phyloP scores from a whole-genome alignment of 2,329 filamentous ascomycete genomes.

The Didymella sp. region DNA sequence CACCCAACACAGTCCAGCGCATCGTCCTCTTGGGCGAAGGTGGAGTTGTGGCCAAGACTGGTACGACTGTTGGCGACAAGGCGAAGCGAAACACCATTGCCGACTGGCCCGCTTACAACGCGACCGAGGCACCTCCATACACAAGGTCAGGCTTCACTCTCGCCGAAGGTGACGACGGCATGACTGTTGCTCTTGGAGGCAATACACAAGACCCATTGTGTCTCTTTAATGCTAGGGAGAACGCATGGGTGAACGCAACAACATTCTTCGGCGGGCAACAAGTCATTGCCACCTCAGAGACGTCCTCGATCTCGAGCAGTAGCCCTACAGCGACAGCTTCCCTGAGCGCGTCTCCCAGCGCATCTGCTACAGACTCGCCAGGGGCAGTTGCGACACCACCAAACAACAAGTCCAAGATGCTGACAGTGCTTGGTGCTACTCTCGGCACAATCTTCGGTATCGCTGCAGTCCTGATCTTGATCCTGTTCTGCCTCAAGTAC shows the following conservation, averaged over 20 bases:
- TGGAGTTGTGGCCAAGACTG: constrained; percentile 60
- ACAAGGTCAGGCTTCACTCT: constrained; percentile 74
- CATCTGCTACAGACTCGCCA: constrained; percentile 45
- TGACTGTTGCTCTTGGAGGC: constrained; percentile 82
- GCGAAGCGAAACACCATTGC: constrained; percentile 63
- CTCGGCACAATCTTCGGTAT: constrained; percentile 82
- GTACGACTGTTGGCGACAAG: constrained; percentile 56
- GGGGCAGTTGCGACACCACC: constrained; percentile 37
- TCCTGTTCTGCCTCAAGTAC: constrained; percentile 73
- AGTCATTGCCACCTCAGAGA: constrained; percentile 34
- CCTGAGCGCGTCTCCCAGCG: constrained; percentile 23
- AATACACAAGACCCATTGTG: constrained; percentile 67
- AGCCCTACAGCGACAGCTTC: constrained; percentile 30
- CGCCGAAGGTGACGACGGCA: constrained; percentile 69
- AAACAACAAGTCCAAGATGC: constrained; percentile 56
- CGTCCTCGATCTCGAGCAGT: constrained; percentile 46
- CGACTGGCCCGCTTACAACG: constrained; percentile 82
- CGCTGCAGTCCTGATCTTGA: constrained; percentile 70
- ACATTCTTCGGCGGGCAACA: constrained; percentile 63
- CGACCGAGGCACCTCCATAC: constrained; percentile 69
- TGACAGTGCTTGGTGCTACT: constrained; percentile 77
- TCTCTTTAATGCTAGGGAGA: constrained; percentile 78
- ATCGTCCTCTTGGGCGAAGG: constrained; percentile 69
- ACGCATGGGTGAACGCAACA: constrained; percentile 79
- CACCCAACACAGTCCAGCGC: constrained; percentile 77